These are phyloP conservation scores for Alternaria brassicicola DNA, from an alignment of 2,329 filamentous ascomycete species.

Conservation along the genomic window DNA sequence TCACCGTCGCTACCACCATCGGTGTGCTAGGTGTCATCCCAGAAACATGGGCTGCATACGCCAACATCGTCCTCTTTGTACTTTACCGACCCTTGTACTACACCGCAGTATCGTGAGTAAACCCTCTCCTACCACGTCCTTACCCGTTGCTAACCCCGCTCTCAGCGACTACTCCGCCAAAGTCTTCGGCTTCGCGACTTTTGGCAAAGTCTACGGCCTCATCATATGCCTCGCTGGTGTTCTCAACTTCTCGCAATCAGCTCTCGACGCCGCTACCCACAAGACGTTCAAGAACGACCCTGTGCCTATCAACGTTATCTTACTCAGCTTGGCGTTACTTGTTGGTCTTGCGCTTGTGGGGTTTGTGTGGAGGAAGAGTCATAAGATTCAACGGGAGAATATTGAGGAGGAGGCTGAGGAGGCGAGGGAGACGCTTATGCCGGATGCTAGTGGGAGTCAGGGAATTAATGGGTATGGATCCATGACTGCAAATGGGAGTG, in stretches of 20 bases:
- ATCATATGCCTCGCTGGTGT: slow-evolving; percentile 86
- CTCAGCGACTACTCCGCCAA: slow-evolving; percentile 80
- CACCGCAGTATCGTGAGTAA: slow-evolving; percentile 73
- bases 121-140: not conserved
- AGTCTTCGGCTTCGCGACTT: slow-evolving; percentile 89
- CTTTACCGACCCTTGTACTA: slow-evolving; percentile 90
- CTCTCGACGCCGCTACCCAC: slow-evolving; percentile 79
- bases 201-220: slow-evolving; percentile 91
- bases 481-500: slow-evolving; percentile 19
- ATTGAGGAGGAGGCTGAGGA: slow-evolving; percentile 46
- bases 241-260: slow-evolving; percentile 83
- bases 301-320: slow-evolving; percentile 73
- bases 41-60: slow-evolving; percentile 72
- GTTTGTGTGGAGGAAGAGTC: slow-evolving; percentile 65
- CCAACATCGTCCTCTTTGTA: slow-evolving; percentile 79
- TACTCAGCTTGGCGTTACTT: slow-evolving; percentile 66
- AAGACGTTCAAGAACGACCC: slow-evolving; percentile 73
- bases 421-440: slow-evolving; percentile 46
- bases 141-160: slow-evolving; percentile 3
- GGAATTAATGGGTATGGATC: slow-evolving; percentile 30
- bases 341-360: slow-evolving; percentile 70
- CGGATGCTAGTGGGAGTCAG: slow-evolving; percentile 29
- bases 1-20: slow-evolving; percentile 73
- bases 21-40: slow-evolving; percentile 78
- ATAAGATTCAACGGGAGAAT: slow-evolving; percentile 48